Conservation (phyloP, 2,329 filamentous ascomycete species). For the Fusarium pseudograminearum region DNA sequence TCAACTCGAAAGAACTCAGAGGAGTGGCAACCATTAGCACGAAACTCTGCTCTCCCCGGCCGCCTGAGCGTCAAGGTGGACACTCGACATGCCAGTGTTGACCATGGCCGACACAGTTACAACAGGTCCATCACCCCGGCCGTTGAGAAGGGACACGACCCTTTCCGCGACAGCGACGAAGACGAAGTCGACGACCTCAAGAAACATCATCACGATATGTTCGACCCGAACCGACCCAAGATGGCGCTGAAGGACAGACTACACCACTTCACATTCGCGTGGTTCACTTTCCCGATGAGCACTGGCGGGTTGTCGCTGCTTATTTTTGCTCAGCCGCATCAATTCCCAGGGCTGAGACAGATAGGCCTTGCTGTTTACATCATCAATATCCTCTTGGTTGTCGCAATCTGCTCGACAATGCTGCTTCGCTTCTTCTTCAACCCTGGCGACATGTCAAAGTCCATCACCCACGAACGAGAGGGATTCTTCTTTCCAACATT, state of each 20-base stretch:
- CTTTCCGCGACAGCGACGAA: background rate
- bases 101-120: background rate
- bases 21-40: background rate
- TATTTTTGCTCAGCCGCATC: constrained; percentile 3
- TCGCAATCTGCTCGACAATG: constrained; percentile 1
- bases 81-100: background rate
- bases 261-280: constrained; percentile 8
- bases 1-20: constrained; percentile 4
- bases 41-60: background rate
- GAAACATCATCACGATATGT: background rate
- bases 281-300: constrained; percentile 1
- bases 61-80: background rate
- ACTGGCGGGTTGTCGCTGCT: constrained; percentile 2
- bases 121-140: constrained; percentile 3
- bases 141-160: constrained; percentile 3
- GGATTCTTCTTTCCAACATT: constrained; percentile 12
- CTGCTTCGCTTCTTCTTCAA: constrained; percentile 9
- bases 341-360: background rate
- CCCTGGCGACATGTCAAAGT: constrained; percentile 10
- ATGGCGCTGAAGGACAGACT: constrained; percentile 7
- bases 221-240: constrained; percentile 16
- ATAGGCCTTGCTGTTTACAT: constrained; percentile 4
- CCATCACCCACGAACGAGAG: constrained; percentile 8
- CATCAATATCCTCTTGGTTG: constrained; percentile 5
- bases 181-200: background rate